phyloP scores from a whole-genome alignment of 257 asterid species.

The Solanum habrochaites region DNA sequence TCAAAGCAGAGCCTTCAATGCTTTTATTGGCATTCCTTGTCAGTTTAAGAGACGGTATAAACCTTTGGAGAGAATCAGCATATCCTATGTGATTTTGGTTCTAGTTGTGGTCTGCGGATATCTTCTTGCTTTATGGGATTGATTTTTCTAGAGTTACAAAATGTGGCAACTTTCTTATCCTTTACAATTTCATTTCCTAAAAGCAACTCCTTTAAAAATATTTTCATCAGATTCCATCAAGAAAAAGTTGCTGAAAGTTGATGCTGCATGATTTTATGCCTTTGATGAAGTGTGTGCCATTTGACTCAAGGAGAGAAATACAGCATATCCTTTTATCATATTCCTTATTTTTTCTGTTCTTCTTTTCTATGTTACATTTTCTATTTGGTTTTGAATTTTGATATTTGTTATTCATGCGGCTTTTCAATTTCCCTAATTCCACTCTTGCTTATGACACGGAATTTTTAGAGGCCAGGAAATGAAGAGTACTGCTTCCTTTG shows the following conservation, averaged over 20 bases:
- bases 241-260: neutral
- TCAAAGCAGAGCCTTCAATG: neutral
- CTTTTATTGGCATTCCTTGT: neutral
- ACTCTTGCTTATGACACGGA: neutral
- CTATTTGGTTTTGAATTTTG: neutral
- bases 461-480: neutral
- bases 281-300: neutral
- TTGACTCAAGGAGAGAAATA: neutral
- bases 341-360: neutral
- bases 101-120: neutral
- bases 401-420: no score
- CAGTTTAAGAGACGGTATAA: slow-evolving; percentile 13
- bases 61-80: slow-evolving; percentile 17
- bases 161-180: neutral
- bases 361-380: neutral
- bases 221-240: neutral
- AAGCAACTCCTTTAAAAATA: neutral
- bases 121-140: neutral
- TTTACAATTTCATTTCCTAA: no score
- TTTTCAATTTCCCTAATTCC: neutral
- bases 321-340: slow-evolving; percentile 19
- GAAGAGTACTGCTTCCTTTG: neutral
- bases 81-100: slow-evolving; percentile 15
- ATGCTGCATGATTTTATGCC: neutral
- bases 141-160: neutral